These are phyloP conservation scores for Fusarium devonianum DNA, from an alignment of 2,329 filamentous ascomycete genomes.

Conservation along the genomic window DNA sequence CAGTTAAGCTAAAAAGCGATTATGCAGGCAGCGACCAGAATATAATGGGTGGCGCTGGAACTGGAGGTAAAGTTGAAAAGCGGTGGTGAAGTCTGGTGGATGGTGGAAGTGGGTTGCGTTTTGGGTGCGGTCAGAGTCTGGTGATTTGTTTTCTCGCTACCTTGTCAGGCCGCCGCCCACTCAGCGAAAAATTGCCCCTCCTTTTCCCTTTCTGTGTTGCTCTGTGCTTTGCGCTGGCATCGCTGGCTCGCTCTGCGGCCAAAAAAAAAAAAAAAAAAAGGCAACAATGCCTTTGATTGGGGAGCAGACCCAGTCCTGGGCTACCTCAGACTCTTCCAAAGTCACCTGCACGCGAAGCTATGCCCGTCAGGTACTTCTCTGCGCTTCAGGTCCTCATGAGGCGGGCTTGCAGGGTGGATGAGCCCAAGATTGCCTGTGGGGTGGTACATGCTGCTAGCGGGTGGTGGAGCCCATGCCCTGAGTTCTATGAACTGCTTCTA, in stretches of 20 bases:
- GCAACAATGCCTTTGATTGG: slow-evolving; percentile 37
- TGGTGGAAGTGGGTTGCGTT: slow-evolving; percentile 33
- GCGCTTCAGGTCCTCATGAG: not conserved
- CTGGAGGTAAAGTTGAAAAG: slow-evolving; percentile 12
- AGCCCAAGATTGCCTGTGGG: slow-evolving; percentile 29
- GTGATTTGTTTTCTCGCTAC: slow-evolving; percentile 39
- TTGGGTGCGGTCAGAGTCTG: slow-evolving; percentile 35
- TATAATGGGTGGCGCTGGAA: slow-evolving; percentile 14
- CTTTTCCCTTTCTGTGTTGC: slow-evolving; percentile 34
- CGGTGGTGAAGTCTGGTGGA: slow-evolving; percentile 22
- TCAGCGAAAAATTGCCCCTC: slow-evolving; percentile 39
- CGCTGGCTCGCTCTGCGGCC: slow-evolving; percentile 1
- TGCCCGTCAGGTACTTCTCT: slow-evolving; percentile 22
- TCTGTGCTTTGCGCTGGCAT: slow-evolving; percentile 18
- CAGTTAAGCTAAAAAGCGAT: slow-evolving; percentile 26
- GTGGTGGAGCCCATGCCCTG: slow-evolving; percentile 13
- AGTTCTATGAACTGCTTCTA: slow-evolving; percentile 1
- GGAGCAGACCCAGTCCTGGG: not conserved
- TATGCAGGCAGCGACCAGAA: slow-evolving; percentile 18
- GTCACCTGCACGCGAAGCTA: slow-evolving; percentile 21
- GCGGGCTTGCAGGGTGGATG: not conserved
- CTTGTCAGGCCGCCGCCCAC: slow-evolving; percentile 35
- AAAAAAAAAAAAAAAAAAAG: slow-evolving; percentile 25
- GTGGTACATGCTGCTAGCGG: slow-evolving; percentile 1
- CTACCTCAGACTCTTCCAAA: slow-evolving; percentile 6